phyloP scores from a whole-genome alignment of 2,329 filamentous ascomycete species.

The Chrysoporthe deuterocubensis region DNA sequence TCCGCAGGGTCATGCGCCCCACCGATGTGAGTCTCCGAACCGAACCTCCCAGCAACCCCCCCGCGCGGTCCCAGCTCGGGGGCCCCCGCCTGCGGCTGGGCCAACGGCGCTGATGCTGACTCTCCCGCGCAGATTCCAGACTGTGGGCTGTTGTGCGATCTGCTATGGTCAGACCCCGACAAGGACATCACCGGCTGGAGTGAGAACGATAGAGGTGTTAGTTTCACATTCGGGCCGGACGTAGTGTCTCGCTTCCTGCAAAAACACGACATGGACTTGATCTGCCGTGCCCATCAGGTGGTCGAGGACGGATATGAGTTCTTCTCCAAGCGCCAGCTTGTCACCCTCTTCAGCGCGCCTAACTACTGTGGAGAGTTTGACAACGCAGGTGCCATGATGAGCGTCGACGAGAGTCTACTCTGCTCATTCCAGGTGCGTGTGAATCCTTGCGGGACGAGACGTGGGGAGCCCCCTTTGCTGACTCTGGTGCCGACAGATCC shows the following conservation, averaged over 20 bases:
- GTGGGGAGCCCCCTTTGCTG: background rate
- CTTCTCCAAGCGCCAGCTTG: conserved; percentile 97
- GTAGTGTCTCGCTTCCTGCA: conserved; percentile 97
- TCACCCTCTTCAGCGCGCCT: conserved; percentile 95
- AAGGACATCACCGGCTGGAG: conserved; percentile 99
- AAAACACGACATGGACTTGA: conserved; percentile 99
- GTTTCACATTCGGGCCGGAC: conserved; percentile 97
- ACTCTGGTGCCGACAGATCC: conserved; percentile 64
- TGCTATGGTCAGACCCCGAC: conserved; percentile 98
- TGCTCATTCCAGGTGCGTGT: conserved; percentile 92
- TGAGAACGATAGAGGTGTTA: conserved; percentile 98
- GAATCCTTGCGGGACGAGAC: background rate
- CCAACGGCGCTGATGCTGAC: conserved; percentile 19
- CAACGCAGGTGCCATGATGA: conserved; percentile 99
- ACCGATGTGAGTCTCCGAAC: conserved; percentile 79
- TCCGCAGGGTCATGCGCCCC: conserved; percentile 96
- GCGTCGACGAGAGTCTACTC: conserved; percentile 95
- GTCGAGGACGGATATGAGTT: conserved; percentile 99
- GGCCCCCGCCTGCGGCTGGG: no score
- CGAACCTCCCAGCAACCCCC: background rate
- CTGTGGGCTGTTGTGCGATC: conserved; percentile 94
- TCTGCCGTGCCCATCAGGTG: conserved; percentile 97
- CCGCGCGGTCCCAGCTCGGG: background rate
- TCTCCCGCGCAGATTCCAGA: conserved; percentile 81
- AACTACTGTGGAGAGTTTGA: conserved; percentile 99